Conservation (phyloP, 2,329 filamentous ascomycete species). For the Chaetoscypha palmicola region DNA sequence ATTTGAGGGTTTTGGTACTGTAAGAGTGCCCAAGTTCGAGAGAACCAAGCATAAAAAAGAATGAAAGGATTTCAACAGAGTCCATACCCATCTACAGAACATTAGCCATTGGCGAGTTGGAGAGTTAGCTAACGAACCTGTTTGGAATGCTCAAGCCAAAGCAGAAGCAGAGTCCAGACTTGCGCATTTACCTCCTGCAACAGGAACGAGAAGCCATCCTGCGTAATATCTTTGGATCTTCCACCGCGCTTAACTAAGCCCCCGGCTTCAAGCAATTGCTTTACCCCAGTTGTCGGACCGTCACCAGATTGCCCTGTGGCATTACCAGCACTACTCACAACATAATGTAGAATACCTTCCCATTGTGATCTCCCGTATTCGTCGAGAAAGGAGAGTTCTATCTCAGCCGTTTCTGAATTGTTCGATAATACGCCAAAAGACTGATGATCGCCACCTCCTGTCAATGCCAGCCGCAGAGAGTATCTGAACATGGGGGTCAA, state of each 20-base stretch:
- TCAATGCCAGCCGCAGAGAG: conserved; percentile 79
- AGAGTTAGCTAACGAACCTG: conserved; percentile 33
- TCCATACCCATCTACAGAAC: conserved; percentile 55
- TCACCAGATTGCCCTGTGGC: conserved; percentile 41
- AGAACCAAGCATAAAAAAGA: conserved; percentile 90
- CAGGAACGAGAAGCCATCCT: conserved; percentile 89
- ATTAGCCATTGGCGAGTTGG: conserved; percentile 13
- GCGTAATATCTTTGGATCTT: conserved; percentile 64
- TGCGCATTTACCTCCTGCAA: conserved; percentile 94
- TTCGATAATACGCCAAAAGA: conserved; percentile 85
- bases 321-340: conserved; percentile 74
- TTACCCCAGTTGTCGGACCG: conserved; percentile 69
- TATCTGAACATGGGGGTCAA: conserved; percentile 76
- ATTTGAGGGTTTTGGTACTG: conserved; percentile 74
- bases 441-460: conserved; percentile 75
- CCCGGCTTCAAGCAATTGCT: conserved; percentile 73
- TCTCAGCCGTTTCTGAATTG: conserved; percentile 52
- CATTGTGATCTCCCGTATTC: conserved; percentile 81
- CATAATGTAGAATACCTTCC: conserved; percentile 94
- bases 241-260: conserved; percentile 62
- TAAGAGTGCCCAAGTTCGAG: conserved; percentile 89
- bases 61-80: conserved; percentile 87
- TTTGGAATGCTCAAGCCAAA: conserved; percentile 84
- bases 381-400: conserved; percentile 70
- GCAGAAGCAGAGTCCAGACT: conserved; percentile 89